A percentile compares a stretch with the other conserved stretches of the same genome.
Evolutionary conservation across 1,139 yeast genomes (phyloP).

Genomic region (Insectozyma bohioensis): DNA sequence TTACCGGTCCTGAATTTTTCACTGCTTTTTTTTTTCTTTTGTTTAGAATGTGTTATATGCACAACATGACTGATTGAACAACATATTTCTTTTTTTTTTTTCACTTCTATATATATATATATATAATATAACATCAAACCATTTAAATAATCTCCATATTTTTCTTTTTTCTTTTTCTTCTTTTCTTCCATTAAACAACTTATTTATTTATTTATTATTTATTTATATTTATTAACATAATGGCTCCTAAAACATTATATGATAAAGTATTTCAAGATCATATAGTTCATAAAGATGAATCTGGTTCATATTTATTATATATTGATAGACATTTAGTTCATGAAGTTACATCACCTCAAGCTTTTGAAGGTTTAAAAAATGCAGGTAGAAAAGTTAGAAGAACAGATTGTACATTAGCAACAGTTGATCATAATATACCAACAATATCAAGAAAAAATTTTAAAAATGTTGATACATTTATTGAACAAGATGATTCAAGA

Average conservation of each 20-base stretch:
- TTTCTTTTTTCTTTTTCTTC: no score
- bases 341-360: conserved; percentile 98
- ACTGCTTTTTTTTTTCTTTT: no score
- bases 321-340: conserved; percentile 97
- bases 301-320: conserved; percentile 81
- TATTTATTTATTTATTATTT: no score
- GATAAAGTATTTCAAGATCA: conserved; percentile 97
- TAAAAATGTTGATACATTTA: conserved; percentile 75
- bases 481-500: conserved; percentile 87
- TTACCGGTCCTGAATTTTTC: no score
- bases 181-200: no score
- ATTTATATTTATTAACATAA: no score
- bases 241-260: conserved; percentile 69
- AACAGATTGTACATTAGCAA: conserved; percentile 91
- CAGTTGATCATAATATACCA: conserved; percentile 97
- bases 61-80: no score
- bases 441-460: conserved; percentile 78
- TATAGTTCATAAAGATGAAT: conserved; percentile 83
- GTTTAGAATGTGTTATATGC: no score
- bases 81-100: no score
- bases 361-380: conserved; percentile 88
- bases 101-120: no score
- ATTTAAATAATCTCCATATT: no score
- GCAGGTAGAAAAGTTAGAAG: conserved; percentile 91
- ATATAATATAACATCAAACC: no score